Conservation (phyloP, 306 rosid species). For the Sphenostylis stenocarpa region DNA sequence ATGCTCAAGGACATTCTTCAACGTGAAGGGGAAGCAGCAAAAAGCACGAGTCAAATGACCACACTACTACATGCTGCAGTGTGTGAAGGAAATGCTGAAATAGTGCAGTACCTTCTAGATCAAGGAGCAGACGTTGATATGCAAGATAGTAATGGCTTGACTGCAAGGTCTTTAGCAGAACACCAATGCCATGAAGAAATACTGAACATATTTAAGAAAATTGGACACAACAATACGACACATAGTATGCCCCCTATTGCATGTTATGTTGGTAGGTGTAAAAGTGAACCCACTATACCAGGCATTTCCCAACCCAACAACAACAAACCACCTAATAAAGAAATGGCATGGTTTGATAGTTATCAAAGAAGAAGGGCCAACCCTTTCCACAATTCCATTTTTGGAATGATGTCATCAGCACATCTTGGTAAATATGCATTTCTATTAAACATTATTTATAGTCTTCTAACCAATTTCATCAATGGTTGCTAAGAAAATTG, state of each 20-base stretch:
- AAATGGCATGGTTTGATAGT: constrained; percentile 9
- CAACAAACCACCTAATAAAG: constrained; percentile 20
- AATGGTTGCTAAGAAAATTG: too few species aligned
- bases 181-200: constrained; percentile 66
- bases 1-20: constrained; percentile 40
- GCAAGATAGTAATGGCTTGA: constrained; percentile 55
- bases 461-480: not conserved
- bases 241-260: not conserved
- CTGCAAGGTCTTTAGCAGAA: constrained; percentile 60
- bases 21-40: constrained; percentile 47
- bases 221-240: not conserved
- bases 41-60: constrained; percentile 32
- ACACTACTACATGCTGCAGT: constrained; percentile 73
- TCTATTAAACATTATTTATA: not conserved
- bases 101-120: constrained; percentile 51
- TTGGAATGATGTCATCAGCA: constrained; percentile 57
- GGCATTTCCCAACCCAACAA: constrained; percentile 23
- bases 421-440: constrained; percentile 40
- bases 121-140: constrained; percentile 53
- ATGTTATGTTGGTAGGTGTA: constrained; percentile 2
- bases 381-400: constrained; percentile 50
- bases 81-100: constrained; percentile 49
- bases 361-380: constrained; percentile 37
- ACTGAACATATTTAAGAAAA: constrained; percentile 34
- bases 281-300: constrained; percentile 38